A percentile compares a stretch with the other conserved stretches of the same genome.
Evolutionary conservation across 768 basidiomycete species (phyloP).

Genomic region (Termitomyces sp.): DNA sequence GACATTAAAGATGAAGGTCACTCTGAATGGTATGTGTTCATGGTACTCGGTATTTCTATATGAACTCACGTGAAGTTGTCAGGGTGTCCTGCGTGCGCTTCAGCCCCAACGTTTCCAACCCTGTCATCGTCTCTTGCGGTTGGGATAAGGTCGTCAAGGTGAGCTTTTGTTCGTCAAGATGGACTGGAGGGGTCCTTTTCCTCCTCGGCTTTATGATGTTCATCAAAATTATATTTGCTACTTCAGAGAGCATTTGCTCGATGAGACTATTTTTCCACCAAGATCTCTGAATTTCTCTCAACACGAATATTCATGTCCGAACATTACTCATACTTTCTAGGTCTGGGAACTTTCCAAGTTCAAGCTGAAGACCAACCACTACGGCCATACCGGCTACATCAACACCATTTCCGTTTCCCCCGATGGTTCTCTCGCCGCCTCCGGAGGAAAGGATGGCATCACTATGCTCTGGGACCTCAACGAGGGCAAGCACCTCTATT

Average conservation of each 20-base stretch:
- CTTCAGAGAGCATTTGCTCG: conserved; percentile 67
- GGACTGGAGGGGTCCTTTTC: background rate
- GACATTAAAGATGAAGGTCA: conserved; percentile 99
- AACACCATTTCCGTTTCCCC: conserved; percentile 98
- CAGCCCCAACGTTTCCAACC: conserved; percentile 95
- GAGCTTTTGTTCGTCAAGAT: conserved; percentile 21
- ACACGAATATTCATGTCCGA: conserved; percentile 25
- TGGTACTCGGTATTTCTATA: conserved; percentile 12
- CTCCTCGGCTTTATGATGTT: conserved; percentile 25
- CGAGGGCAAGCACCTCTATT: conserved; percentile 99
- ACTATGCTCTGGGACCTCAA: conserved; percentile 99
- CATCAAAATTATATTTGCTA: conserved; percentile 67
- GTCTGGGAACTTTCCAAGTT: conserved; percentile 99
- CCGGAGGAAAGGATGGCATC: conserved; percentile 98
- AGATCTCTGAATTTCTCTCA: conserved; percentile 58
- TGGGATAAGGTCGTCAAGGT: conserved; percentile 99
- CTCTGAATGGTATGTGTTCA: conserved; percentile 70
- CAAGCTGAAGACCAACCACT: conserved; percentile 99
- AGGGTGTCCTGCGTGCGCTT: conserved; percentile 99
- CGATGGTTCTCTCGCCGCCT: conserved; percentile 97
- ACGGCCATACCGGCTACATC: conserved; percentile 98
- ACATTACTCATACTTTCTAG: conserved; percentile 34
- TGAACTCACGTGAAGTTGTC: conserved; percentile 7
- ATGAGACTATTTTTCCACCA: conserved; percentile 76
- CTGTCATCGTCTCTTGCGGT: conserved; percentile 97